Conservation (phyloP, 2,329 filamentous ascomycete genomes). For the Exophiala bonariae region DNA sequence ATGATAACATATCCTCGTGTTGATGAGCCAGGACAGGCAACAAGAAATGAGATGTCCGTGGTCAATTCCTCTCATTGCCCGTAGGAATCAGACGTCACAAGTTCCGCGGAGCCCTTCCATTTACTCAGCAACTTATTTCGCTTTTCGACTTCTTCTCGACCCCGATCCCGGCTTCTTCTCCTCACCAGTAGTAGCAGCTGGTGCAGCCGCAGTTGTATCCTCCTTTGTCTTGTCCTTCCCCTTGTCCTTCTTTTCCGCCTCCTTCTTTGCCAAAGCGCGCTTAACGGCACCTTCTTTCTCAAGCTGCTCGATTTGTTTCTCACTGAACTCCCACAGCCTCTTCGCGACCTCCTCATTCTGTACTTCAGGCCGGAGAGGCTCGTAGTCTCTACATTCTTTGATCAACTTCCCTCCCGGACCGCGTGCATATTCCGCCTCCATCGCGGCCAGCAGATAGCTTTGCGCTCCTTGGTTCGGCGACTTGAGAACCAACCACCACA, state of each 20-base stretch:
- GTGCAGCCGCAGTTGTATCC: constrained; percentile 24
- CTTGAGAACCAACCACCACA: constrained; percentile 88
- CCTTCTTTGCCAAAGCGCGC: constrained; percentile 59
- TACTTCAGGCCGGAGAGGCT: constrained; percentile 71
- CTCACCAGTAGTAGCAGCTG: no score
- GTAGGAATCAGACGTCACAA: no score
- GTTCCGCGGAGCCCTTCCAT: no score
- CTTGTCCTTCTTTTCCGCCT: constrained; percentile 32
- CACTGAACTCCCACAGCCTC: constrained; percentile 85
- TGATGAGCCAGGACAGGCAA: no score
- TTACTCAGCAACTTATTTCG: constrained; percentile 17
- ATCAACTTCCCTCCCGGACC: constrained; percentile 69
- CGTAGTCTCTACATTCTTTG: constrained; percentile 83
- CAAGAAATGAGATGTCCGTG: no score
- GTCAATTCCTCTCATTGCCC: no score
- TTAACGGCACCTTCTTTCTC: constrained; percentile 76
- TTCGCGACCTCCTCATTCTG: constrained; percentile 77
- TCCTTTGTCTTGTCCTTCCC: constrained; percentile 23
- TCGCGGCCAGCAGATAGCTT: constrained; percentile 78
- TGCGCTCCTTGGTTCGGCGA: constrained; percentile 81
- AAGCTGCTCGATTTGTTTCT: constrained; percentile 75
- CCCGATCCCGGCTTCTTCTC: constrained; percentile 35
- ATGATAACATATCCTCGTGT: no score
- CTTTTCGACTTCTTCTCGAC: constrained; percentile 42
- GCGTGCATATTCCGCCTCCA: constrained; percentile 72